A percentile compares a stretch with the other conserved stretches of the same genome.
These are phyloP conservation scores for Begonia fuchsioides DNA, from an alignment of 306 rosid genomes.

Conservation along the genomic window DNA sequence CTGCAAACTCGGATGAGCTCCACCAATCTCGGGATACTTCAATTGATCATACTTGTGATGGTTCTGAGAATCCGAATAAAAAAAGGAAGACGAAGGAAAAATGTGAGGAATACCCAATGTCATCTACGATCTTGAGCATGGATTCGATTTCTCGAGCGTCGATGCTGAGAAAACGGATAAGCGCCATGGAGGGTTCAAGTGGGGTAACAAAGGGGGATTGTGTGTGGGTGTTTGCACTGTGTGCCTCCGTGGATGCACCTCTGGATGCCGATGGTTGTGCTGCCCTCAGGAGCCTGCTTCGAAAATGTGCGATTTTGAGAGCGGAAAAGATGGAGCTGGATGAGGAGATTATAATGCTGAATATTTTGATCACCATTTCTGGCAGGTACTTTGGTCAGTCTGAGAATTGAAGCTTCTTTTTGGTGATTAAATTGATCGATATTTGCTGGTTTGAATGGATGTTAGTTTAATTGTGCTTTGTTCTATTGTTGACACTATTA, in stretches of 20 bases:
- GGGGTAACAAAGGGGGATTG: slow-evolving; percentile 38
- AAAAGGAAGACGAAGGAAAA: slow-evolving; percentile 16
- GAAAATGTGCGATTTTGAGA: slow-evolving; percentile 63
- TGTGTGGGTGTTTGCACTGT: slow-evolving; percentile 68
- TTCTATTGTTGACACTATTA: too few relatives aligned
- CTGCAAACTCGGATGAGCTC: not conserved
- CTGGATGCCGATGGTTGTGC: slow-evolving; percentile 56
- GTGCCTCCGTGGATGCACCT: slow-evolving; percentile 65
- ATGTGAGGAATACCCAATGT: slow-evolving; percentile 28
- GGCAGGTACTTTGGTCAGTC: slow-evolving; percentile 79
- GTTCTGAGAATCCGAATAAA: slow-evolving; percentile 10
- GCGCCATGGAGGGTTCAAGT: slow-evolving; percentile 17
- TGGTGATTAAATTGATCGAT: too few relatives aligned
- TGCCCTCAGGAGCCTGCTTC: slow-evolving; percentile 58
- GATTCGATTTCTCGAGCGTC: slow-evolving; percentile 43
- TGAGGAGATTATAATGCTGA: slow-evolving; percentile 63
- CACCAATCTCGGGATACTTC: slow-evolving; percentile 8
- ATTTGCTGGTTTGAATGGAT: too few relatives aligned
- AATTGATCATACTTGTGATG: not conserved
- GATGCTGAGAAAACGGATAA: slow-evolving; percentile 45
- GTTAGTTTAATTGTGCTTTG: too few relatives aligned
- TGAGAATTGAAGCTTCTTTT: slow-evolving; percentile 13
- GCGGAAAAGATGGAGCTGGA: slow-evolving; percentile 45
- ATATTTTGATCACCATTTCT: slow-evolving; percentile 51
- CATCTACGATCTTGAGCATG: slow-evolving; percentile 39